These are phyloP conservation scores for Nakaseomyces sp. DNA, from an alignment of 1,139 yeast species.

Conservation along the genomic window DNA sequence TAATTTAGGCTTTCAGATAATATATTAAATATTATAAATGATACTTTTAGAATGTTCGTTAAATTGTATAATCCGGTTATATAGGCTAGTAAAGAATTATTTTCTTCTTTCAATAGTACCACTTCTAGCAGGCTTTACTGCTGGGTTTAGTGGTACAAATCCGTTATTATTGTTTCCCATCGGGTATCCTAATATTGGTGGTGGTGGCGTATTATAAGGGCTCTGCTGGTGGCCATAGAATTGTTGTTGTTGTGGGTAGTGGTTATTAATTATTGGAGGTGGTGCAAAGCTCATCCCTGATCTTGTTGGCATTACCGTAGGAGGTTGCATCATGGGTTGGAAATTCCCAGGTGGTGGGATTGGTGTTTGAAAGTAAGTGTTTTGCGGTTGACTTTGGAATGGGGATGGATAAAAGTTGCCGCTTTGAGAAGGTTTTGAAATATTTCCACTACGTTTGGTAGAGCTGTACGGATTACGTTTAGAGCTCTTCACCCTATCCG, in stretches of 20 bases:
- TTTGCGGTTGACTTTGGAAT: not conserved
- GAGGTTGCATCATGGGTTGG: not conserved
- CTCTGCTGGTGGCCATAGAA: not conserved
- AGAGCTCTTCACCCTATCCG: not conserved
- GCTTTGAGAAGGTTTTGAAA: not conserved
- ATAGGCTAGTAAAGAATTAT: not conserved
- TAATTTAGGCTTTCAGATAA: not conserved
- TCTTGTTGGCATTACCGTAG: not conserved
- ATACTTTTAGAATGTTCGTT: too few species aligned
- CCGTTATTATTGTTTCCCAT: not conserved
- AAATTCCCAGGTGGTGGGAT: not conserved
- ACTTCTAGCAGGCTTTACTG: not conserved
- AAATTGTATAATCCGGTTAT: not conserved
- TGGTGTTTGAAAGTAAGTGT: not conserved
- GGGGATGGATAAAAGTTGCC: constrained; percentile 2
- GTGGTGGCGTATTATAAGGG: not conserved
- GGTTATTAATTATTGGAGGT: not conserved
- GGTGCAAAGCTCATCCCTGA: not conserved
- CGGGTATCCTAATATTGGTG: not conserved
- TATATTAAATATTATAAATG: not conserved
- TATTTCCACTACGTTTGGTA: not conserved
- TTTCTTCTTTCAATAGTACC: constrained; percentile 1
- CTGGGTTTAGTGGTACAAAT: not conserved
- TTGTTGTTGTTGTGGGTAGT: not conserved
- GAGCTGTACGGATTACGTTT: not conserved